phyloP scores from a whole-genome alignment of 495 filamentous ascomycete genomes.

The Bacidia gigantensis region DNA sequence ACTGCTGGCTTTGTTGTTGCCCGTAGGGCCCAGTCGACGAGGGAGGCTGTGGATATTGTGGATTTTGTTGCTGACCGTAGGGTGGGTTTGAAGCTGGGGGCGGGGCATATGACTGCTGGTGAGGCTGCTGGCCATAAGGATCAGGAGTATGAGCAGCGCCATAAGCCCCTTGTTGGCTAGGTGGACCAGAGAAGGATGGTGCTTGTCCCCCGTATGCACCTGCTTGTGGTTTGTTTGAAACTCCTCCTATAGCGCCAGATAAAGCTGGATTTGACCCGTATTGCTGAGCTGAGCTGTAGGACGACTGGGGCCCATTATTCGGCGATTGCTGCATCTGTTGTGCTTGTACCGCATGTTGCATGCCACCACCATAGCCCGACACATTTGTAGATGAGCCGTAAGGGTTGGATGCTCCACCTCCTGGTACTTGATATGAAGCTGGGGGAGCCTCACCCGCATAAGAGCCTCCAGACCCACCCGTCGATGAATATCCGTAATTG shows the following conservation, averaged over 20 bases:
- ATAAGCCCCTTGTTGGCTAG: not conserved
- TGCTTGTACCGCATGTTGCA: not conserved
- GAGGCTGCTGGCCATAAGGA: not conserved
- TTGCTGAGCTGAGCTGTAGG: not conserved
- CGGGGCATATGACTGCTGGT: not conserved
- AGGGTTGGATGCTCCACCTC: slow-evolving; percentile 7
- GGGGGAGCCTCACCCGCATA: slow-evolving; percentile 29
- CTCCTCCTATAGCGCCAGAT: not conserved
- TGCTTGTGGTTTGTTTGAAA: slow-evolving; percentile 1
- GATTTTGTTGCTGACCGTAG: slow-evolving; percentile 9
- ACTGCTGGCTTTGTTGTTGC: slow-evolving; percentile 1
- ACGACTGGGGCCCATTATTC: not conserved
- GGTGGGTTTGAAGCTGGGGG: not conserved
- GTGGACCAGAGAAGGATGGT: not conserved
- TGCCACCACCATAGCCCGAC: not conserved
- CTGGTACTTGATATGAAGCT: slow-evolving; percentile 24
- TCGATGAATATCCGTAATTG: slow-evolving; percentile 23
- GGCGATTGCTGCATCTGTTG: not conserved
- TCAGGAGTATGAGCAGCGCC: not conserved
- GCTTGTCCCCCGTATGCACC: not conserved
- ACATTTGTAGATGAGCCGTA: slow-evolving; percentile 5
- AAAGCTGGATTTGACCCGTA: not conserved
- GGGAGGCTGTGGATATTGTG: slow-evolving; percentile 2
- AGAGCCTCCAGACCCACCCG: slow-evolving; percentile 16
- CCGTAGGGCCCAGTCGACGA: slow-evolving; percentile 1